A percentile compares a stretch with the other conserved stretches of the same genome.
Evolutionary conservation across 495 filamentous ascomycete genomes (phyloP).

Genomic region (Parathielavia appendiculata): DNA sequence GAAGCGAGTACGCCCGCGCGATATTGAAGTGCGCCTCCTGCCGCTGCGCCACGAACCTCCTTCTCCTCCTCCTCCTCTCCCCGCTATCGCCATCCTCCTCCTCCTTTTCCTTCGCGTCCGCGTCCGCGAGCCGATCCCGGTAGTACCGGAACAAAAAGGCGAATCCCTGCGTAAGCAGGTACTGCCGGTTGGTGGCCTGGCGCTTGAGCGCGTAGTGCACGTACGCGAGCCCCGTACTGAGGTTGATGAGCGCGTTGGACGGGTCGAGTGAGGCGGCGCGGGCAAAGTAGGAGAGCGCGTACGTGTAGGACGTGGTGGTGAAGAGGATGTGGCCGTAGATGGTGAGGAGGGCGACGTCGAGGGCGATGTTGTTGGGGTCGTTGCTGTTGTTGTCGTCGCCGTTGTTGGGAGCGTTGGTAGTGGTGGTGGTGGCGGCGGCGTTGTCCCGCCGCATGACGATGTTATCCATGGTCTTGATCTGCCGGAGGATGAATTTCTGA

Average conservation of each 20-base stretch:
- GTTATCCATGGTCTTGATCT: constrained; percentile 84
- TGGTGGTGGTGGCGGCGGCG: background rate
- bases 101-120: constrained; percentile 17
- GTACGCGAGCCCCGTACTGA: constrained; percentile 68
- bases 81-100: background rate
- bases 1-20: constrained; percentile 70
- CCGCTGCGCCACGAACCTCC: constrained; percentile 38
- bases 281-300: constrained; percentile 83
- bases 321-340: constrained; percentile 86
- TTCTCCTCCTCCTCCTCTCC: background rate
- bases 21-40: constrained; percentile 92
- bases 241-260: constrained; percentile 67
- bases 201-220: constrained; percentile 82
- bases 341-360: constrained; percentile 65
- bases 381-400: background rate
- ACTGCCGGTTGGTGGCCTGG: constrained; percentile 83
- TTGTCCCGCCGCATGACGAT: constrained; percentile 22
- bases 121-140: constrained; percentile 41
- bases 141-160: constrained; percentile 78
- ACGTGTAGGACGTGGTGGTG: constrained; percentile 68
- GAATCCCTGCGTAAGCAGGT: constrained; percentile 75
- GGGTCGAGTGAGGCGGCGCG: constrained; percentile 78
- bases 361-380: constrained; percentile 34
- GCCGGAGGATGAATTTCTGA: constrained; percentile 84
- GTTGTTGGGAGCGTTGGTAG: background rate